phyloP scores from a whole-genome alignment of 768 basidiomycete species.

The Pulveroboletus sp. region DNA sequence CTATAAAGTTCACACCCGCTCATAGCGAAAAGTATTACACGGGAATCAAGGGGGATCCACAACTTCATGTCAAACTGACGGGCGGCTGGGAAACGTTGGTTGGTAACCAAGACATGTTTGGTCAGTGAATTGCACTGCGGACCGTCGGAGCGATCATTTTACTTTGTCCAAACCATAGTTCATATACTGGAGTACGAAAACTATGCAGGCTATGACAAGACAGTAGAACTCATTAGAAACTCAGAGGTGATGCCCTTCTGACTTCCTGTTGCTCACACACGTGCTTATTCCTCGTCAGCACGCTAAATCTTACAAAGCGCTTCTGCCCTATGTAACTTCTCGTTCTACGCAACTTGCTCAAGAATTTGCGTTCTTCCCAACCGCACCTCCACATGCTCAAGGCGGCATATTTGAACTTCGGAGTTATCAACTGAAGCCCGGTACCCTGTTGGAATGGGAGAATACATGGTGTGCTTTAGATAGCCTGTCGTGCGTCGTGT shows the following conservation, averaged over 20 bases:
- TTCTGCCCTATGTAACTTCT: conserved; percentile 73
- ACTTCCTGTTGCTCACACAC: not conserved
- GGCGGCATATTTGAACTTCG: conserved; percentile 95
- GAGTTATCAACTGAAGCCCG: conserved; percentile 83
- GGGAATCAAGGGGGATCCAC: conserved; percentile 68
- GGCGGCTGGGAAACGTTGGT: conserved; percentile 92
- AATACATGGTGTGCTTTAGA: conserved; percentile 63
- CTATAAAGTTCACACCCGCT: conserved; percentile 8
- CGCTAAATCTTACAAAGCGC: conserved; percentile 57
- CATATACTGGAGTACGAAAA: conserved; percentile 94
- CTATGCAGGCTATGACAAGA: conserved; percentile 83
- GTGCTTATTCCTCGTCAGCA: conserved; percentile 42
- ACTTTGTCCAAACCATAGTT: conserved; percentile 30
- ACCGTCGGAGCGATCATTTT: not conserved
- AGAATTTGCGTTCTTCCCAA: conserved; percentile 95
- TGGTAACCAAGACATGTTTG: conserved; percentile 86
- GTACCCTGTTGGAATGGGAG: conserved; percentile 94
- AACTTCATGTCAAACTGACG: conserved; percentile 79
- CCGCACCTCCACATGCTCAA: conserved; percentile 77
- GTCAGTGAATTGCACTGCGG: conserved; percentile 39
- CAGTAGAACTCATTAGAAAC: conserved; percentile 54
- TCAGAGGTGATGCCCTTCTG: conserved; percentile 55
- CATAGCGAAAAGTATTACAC: conserved; percentile 79
- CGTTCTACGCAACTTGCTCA: conserved; percentile 79
- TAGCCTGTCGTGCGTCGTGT: not conserved